A percentile compares a stretch with the other conserved stretches of the same genome.
Evolutionary conservation across 208 protist species (phyloP).

Genomic region (Novymonas esmeraldas): DNA sequence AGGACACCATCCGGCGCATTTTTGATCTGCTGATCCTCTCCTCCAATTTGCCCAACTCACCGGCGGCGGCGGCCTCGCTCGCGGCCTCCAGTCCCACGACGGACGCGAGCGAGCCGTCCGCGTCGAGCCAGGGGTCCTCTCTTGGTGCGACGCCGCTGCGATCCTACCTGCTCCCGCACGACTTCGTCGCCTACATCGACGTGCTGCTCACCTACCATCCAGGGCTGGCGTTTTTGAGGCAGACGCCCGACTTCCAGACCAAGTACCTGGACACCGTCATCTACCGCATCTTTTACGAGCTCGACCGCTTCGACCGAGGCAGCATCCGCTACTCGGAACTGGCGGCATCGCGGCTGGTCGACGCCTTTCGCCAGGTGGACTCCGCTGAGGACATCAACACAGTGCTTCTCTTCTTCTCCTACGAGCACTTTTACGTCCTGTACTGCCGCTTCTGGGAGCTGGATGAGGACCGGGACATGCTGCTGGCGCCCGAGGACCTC

Average conservation of each 20-base stretch:
- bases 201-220: constrained; percentile 90
- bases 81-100: constrained; percentile 10
- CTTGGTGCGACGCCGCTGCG: constrained; percentile 28
- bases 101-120: constrained; percentile 4
- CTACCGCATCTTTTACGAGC: constrained; percentile 95
- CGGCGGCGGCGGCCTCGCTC: constrained; percentile 17
- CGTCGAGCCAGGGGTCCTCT: background rate
- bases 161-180: constrained; percentile 60
- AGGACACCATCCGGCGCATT: constrained; percentile 68
- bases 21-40: constrained; percentile 86
- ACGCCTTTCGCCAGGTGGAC: constrained; percentile 84
- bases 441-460: constrained; percentile 99
- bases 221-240: constrained; percentile 92
- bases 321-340: constrained; percentile 86
- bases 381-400: constrained; percentile 90
- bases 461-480: constrained; percentile 94
- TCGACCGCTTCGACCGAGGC: constrained; percentile 85
- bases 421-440: constrained; percentile 99
- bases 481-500: constrained; percentile 90
- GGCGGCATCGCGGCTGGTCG: constrained; percentile 67
- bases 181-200: constrained; percentile 82
- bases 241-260: constrained; percentile 94
- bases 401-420: constrained; percentile 96
- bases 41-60: constrained; percentile 28
- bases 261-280: constrained; percentile 96